Base-by-base conservation (phyloP, 257 asterid species). In the Euphrasia confusa region DNA sequence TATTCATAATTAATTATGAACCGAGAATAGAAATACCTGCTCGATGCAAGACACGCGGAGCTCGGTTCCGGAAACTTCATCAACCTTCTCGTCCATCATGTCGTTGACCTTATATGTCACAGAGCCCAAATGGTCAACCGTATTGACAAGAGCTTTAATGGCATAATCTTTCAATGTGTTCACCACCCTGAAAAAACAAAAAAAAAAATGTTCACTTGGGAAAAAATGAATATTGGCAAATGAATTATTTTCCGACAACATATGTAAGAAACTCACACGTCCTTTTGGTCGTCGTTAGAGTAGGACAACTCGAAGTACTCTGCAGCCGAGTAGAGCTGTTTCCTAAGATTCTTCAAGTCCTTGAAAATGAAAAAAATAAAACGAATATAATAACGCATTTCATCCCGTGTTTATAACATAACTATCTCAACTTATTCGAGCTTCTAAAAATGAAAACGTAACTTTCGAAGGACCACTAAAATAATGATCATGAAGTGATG, bases 41-140 rank as follows among this genome's bases (percentile, higher is more conserved):
- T 89, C 84, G 54, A 93, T 83, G 85, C 94, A 83, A 64, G 96
- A 87, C 48, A 93, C 81, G 2, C 85, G 95, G 67, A 89, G 91
- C 79, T 83, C 97, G 13, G 97, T 78, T 74, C 87, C 87, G 3
- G 92, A 75, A 70, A 93, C 96, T 82, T 85, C 94, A 71, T 78
- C 88, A 8, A 87, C 86, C 54, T 87, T 87, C 48, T 87, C 96
- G 55, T 87, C 94, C 70, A 93, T 68, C 72, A 89, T 66, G 68
- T 83, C 95, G 24, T 77, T 81, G 64, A 89, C 97, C 77, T 82
- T 93, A 75, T 73, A 83, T 3, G 96, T 83, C 72, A 87, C 91
- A 15, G 88, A 89, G 63, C 99, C 99, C 82, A 93, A 79, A 79
- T 93, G 99, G 71, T 93, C 99, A 39, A 93, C 96, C 0, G 97